A percentile compares a stretch with the other conserved stretches of the same genome.
These are phyloP conservation scores for Orobanche coerulescens DNA, from an alignment of 257 asterid genomes.

Conservation along the genomic window DNA sequence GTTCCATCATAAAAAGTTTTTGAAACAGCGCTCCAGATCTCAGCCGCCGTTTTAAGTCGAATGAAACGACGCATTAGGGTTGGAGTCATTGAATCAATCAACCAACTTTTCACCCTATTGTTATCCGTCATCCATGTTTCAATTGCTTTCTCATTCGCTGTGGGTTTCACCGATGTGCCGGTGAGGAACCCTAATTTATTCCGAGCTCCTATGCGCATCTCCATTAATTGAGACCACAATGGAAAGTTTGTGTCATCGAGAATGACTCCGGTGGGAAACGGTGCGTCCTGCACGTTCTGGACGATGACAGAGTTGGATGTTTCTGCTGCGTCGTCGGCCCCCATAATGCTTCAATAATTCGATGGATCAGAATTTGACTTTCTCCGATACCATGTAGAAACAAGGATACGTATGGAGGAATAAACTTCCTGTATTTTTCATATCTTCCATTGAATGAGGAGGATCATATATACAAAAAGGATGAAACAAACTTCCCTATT, in stretches of 20 bases:
- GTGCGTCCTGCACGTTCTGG: too few relatives aligned
- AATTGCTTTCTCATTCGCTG: neutral
- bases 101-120: constrained; percentile 12
- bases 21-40: constrained; percentile 7
- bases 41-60: neutral
- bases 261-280: neutral
- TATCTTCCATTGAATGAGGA: too few relatives aligned
- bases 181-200: neutral
- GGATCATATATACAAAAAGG: too few relatives aligned
- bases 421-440: too few relatives aligned
- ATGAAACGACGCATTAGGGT: neutral
- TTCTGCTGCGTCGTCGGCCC: too few relatives aligned
- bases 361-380: too few relatives aligned
- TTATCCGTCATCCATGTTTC: neutral
- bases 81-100: constrained; percentile 12
- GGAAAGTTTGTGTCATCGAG: neutral
- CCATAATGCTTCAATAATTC: too few relatives aligned
- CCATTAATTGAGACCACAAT: constrained; percentile 2
- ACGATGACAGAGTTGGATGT: too few relatives aligned
- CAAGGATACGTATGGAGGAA: too few relatives aligned
- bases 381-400: too few relatives aligned
- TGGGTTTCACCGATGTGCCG: neutral
- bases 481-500: too few relatives aligned
- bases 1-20: constrained; percentile 3
- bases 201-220: neutral